Conservation (phyloP, 148 eudicot genomes). For the Limonium bicolor region DNA sequence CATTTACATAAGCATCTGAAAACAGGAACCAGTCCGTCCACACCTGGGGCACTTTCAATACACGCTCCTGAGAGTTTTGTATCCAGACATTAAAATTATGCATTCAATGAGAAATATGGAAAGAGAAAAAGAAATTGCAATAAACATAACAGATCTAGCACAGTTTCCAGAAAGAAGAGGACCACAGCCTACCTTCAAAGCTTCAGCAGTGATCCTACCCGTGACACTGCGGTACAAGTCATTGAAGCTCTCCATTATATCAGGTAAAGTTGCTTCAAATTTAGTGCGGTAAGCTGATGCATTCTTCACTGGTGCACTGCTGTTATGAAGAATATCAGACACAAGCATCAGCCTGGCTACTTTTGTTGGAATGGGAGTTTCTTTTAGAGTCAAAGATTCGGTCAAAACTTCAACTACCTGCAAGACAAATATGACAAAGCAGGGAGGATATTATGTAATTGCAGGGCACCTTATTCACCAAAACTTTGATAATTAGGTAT, state of each 20-base stretch:
- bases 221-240: constrained; percentile 81
- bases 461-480: too few species aligned
- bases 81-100: background rate
- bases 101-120: background rate
- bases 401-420: constrained; percentile 97
- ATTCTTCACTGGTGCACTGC: constrained; percentile 96
- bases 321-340: constrained; percentile 91
- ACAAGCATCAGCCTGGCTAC: constrained; percentile 98
- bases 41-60: constrained; percentile 92
- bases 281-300: constrained; percentile 99
- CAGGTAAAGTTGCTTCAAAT: constrained; percentile 79
- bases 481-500: too few species aligned
- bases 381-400: constrained; percentile 90
- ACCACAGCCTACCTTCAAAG: constrained; percentile 55
- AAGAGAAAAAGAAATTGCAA: background rate
- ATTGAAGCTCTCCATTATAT: constrained; percentile 89
- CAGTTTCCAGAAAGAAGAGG: constrained; percentile 1
- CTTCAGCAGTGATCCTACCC: constrained; percentile 96
- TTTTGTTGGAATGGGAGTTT: constrained; percentile 98
- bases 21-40: constrained; percentile 99
- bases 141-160: too few species aligned
- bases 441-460: background rate
- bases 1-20: constrained; percentile 92
- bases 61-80: constrained; percentile 54
- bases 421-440: constrained; percentile 1